Conservation (phyloP, 495 filamentous ascomycete species). For the Talaromyces borbonicus region DNA sequence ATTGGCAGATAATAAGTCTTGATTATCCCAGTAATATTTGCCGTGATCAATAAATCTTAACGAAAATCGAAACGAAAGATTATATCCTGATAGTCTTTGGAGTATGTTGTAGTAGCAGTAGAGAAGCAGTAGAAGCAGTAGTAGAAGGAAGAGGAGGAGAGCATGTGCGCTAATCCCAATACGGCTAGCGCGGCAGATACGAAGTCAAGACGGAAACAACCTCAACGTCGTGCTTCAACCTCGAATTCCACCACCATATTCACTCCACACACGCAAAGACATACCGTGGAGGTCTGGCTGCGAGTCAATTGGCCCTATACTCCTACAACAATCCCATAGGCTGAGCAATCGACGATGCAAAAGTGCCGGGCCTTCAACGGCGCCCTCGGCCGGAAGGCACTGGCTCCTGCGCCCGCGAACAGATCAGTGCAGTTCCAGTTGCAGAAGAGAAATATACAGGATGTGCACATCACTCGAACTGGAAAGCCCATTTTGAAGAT, state of each 20-base stretch:
- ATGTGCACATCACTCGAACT: constrained; percentile 76
- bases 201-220: background rate
- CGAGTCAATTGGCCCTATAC: constrained; percentile 4
- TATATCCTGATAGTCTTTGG: too few relatives aligned
- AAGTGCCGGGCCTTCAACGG: constrained; percentile 39
- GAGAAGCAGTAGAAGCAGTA: too few relatives aligned
- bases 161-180: background rate
- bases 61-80: too few relatives aligned
- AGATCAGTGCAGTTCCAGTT: constrained; percentile 30
- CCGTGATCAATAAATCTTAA: too few relatives aligned
- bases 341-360: constrained; percentile 39
- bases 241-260: background rate
- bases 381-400: constrained; percentile 33
- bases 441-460: constrained; percentile 53
- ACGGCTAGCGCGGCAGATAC: background rate
- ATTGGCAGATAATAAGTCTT: background rate
- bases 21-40: too few relatives aligned
- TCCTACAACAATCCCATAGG: constrained; percentile 5
- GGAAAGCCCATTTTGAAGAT: constrained; percentile 77
- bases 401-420: constrained; percentile 25
- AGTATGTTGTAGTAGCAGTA: too few relatives aligned
- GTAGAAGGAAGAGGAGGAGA: background rate
- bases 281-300: constrained; percentile 5
- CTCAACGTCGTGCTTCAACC: constrained; percentile 2
- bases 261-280: constrained; percentile 3